These are phyloP conservation scores for Mycothermus thermophilus DNA, from an alignment of 495 filamentous ascomycete species.

Conservation along the genomic window DNA sequence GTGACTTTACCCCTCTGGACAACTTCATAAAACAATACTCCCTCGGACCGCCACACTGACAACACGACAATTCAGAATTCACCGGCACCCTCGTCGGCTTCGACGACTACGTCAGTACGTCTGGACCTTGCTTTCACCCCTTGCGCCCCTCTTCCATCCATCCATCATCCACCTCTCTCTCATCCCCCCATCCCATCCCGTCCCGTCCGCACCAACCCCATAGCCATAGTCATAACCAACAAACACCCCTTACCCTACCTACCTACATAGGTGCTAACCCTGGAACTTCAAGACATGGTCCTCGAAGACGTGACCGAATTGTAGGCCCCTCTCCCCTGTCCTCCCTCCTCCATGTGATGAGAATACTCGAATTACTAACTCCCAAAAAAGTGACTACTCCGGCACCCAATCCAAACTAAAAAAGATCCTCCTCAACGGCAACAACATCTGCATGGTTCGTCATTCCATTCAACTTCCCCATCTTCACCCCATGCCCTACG, in stretches of 20 bases:
- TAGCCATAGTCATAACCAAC: constrained; percentile 3
- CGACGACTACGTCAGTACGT: constrained; percentile 99
- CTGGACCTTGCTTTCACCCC: no score
- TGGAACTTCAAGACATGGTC: constrained; percentile 89
- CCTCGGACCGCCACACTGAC: no score
- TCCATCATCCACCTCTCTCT: not conserved
- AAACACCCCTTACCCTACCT: no score
- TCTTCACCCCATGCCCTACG: no score
- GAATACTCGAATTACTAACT: no score
- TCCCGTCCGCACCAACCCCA: constrained; percentile 1
- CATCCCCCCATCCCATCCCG: not conserved
- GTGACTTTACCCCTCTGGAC: no score
- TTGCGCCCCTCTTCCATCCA: no score
- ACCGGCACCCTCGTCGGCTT: constrained; percentile 86
- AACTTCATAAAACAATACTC: no score
- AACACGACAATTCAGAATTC: constrained; percentile 65
- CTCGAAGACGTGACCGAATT: constrained; percentile 94
- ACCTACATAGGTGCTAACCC: no score
- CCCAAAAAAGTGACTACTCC: constrained; percentile 83
- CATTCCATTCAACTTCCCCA: no score
- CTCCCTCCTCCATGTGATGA: no score
- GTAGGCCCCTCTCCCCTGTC: constrained; percentile 38
- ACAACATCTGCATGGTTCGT: constrained; percentile 96
- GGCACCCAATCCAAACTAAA: constrained; percentile 74
- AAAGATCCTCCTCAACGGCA: constrained; percentile 94